Evolutionary conservation across 176 grass and related monocot species (phyloP).

Genomic region (Eleusine indica): DNA sequence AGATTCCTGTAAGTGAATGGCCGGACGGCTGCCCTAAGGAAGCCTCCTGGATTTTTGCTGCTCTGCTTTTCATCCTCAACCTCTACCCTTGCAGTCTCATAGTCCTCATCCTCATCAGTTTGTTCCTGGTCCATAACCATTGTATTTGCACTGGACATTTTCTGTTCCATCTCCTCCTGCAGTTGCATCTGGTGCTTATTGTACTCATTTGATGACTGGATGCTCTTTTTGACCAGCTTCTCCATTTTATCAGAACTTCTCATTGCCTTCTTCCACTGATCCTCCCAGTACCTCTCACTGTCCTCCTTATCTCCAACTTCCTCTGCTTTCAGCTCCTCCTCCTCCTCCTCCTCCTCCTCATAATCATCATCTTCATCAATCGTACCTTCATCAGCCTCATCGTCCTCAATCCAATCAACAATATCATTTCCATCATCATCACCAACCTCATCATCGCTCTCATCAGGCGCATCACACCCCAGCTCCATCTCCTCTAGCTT

Average conservation of each 20-base stretch:
- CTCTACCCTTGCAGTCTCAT: conserved; percentile 20
- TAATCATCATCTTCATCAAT: conserved; percentile 37
- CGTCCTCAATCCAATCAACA: conserved; percentile 66
- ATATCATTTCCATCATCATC: conserved; percentile 35
- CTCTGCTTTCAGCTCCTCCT: conserved; percentile 35
- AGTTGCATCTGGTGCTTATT: conserved; percentile 48
- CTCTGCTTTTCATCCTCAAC: conserved; percentile 27
- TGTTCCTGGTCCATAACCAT: conserved; percentile 43
- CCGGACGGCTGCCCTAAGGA: conserved; percentile 71
- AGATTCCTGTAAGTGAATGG: conserved; percentile 94
- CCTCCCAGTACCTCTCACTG: conserved; percentile 69
- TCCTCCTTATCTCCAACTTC: conserved; percentile 45
- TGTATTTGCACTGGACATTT: conserved; percentile 24
- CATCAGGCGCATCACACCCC: conserved; percentile 88
- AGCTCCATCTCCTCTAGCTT: conserved; percentile 95
- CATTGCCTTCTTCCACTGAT: conserved; percentile 74
- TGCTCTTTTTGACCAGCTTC: conserved; percentile 70
- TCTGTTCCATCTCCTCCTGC: conserved; percentile 39
- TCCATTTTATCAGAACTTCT: conserved; percentile 84
- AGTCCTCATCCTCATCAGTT: conserved; percentile 54
- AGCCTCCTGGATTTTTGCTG: conserved; percentile 44
- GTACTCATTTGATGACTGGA: conserved; percentile 46
- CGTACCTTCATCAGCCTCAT: conserved; percentile 44
- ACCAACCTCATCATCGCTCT: conserved; percentile 55
- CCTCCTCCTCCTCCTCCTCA: conserved; percentile 47